Evolutionary conservation across 768 basidiomycete genomes (phyloP).

Genomic region (Xanthoconium purpureum): DNA sequence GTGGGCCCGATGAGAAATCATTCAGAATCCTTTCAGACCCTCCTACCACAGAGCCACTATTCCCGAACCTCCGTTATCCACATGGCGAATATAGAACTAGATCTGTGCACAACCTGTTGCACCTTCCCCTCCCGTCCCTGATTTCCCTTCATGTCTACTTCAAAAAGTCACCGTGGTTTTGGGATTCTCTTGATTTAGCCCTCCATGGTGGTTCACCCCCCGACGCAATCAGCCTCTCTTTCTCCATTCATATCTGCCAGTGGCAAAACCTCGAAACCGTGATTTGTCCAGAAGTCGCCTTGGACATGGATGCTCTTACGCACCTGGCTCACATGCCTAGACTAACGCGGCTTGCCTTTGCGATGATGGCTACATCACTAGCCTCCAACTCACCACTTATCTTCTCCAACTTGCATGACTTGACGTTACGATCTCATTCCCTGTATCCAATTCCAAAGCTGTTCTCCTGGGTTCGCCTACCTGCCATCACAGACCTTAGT

Average conservation of each 20-base stretch:
- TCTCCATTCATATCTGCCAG: background rate
- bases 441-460: too few relatives aligned
- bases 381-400: too few relatives aligned
- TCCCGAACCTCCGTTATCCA: background rate
- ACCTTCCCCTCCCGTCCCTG: background rate
- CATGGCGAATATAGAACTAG: background rate
- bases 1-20: background rate
- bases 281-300: background rate
- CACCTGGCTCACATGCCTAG: too few relatives aligned
- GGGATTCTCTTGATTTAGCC: background rate
- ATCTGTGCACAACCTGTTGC: background rate
- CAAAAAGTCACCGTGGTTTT: background rate
- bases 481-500: too few relatives aligned
- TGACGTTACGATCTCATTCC: too few relatives aligned
- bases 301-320: too few relatives aligned
- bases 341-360: too few relatives aligned
- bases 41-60: background rate
- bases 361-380: too few relatives aligned
- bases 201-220: too few relatives aligned
- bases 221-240: too few relatives aligned
- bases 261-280: background rate
- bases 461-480: too few relatives aligned
- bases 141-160: background rate
- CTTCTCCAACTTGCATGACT: too few relatives aligned
- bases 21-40: background rate